Base-by-base conservation (phyloP, 2,329 filamentous ascomycete genomes). In the Alternaria alternata region DNA sequence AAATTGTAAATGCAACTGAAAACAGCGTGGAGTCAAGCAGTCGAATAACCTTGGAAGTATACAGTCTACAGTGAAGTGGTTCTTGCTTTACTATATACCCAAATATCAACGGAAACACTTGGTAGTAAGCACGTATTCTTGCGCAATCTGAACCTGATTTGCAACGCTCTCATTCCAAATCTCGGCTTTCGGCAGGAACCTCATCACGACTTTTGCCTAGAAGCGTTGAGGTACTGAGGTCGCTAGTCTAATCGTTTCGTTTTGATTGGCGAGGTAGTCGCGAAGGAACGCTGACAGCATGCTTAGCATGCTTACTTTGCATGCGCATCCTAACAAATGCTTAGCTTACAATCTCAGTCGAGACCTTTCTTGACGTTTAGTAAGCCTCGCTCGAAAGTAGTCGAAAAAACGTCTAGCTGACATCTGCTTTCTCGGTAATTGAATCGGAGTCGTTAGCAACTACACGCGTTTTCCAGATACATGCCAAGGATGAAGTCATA, bases 281-380 rank as follows among this genome's bases (percentile, higher is more conserved):
- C 14, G 39, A 42, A 42, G 36, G 26, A 30, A 20, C 14, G 39
- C 53, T 71, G 69, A 72, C 70, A 62, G 58, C 66, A 63, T 57
- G 69, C 63, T 71, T 67, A 71, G 58, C 64, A 63, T 57, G 69
- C 64, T 71, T 67, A 71, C 67, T 55, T 49, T 11, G 63, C 55
- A 56, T 61, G 12, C 26, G 16, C 16, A 38, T 38, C 2, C 18
- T 48, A 7, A n/a, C 14, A 24, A 36, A 34, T 48, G 28, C 7
- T 22, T 48, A 12, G 44, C 44, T 48, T 36, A 48, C 7, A 9
- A 34, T 22, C n/a, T n/a, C 30, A 32, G 30, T 24, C 12, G 36
- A 20, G 7, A 30, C 12, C 20, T 11, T 48, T 9, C 3, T 20
- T 11, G 18, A 11, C 4, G 30, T 48, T 48, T 34, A 36, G 46